Evolutionary conservation across 73 alveolate genomes (phyloP).

Genomic region (Paraurostyla sp.): DNA sequence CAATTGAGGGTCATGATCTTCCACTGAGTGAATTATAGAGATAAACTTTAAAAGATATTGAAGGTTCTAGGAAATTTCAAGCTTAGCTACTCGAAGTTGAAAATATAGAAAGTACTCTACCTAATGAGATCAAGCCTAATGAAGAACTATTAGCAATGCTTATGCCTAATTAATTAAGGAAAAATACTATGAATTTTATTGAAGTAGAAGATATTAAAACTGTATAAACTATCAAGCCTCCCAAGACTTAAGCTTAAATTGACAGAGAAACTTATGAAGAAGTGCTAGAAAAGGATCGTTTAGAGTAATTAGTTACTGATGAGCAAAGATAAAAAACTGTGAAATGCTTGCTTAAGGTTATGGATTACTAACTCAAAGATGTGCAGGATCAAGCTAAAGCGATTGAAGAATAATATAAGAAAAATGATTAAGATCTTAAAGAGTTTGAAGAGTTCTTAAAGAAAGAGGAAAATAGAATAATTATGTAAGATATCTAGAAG

Average conservation of each 20-base stretch:
- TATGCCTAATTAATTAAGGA: not conserved
- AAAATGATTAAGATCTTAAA: conserved; percentile 30
- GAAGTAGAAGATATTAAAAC: conserved; percentile 38
- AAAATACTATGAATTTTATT: not conserved
- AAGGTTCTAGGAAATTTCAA: not conserved
- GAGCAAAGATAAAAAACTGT: conserved; percentile 54
- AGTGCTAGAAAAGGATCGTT: conserved; percentile 18
- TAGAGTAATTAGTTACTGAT: conserved; percentile 16
- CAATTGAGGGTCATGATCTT: conserved; percentile 46
- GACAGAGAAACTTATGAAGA: conserved; percentile 54
- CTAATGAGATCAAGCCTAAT: conserved; percentile 7
- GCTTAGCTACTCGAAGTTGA: conserved; percentile 30
- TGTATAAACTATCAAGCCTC: not conserved
- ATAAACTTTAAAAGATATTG: not conserved
- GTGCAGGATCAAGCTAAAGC: conserved; percentile 34
- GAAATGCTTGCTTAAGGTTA: conserved; percentile 43
- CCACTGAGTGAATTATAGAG: conserved; percentile 18
- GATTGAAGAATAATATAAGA: conserved; percentile 4
- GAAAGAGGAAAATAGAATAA: conserved; percentile 49
- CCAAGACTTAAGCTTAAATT: conserved; percentile 24
- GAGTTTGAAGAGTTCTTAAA: conserved; percentile 32
- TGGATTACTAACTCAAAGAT: conserved; percentile 33
- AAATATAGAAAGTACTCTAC: not conserved
- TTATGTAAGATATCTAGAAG: conserved; percentile 32
- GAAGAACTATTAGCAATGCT: conserved; percentile 29